phyloP scores from a whole-genome alignment of 2,329 filamentous ascomycete genomes.

The Neurospora sp. region DNA sequence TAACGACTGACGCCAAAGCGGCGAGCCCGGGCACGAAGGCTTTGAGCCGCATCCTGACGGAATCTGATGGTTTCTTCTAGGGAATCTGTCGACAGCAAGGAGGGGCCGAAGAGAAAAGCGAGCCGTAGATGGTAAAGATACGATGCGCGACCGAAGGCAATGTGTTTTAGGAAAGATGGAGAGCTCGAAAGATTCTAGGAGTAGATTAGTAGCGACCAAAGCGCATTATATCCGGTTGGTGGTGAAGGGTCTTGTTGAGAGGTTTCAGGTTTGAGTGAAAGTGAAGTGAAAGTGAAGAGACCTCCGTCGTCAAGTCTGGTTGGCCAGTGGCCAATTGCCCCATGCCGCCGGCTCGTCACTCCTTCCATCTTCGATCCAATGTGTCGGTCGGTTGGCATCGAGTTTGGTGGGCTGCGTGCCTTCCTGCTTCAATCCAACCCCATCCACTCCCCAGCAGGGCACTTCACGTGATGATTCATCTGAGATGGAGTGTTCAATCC shows the following conservation, averaged over 20 bases:
- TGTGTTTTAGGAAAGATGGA: not conserved
- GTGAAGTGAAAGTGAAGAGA: not conserved
- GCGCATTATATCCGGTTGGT: not conserved
- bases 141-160: not conserved
- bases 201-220: not conserved
- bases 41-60: not conserved
- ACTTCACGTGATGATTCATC: not conserved
- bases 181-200: not conserved
- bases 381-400: not conserved
- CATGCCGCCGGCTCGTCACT: not conserved
- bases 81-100: not conserved
- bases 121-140: not conserved
- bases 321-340: not conserved
- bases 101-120: not conserved
- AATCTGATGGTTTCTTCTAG: not conserved
- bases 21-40: slow-evolving; percentile 3
- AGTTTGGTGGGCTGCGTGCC: not conserved
- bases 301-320: not conserved
- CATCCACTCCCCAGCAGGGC: not conserved
- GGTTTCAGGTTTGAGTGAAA: not conserved
- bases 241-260: too few species aligned
- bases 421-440: not conserved
- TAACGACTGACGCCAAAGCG: slow-evolving; percentile 10
- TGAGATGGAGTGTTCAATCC: not conserved
- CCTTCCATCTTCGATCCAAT: not conserved